Evolutionary conservation across 345 rosid genomes (phyloP), one percentile per base, ranked within the genome.

Genomic region (Dovyalis caffra): DNA sequence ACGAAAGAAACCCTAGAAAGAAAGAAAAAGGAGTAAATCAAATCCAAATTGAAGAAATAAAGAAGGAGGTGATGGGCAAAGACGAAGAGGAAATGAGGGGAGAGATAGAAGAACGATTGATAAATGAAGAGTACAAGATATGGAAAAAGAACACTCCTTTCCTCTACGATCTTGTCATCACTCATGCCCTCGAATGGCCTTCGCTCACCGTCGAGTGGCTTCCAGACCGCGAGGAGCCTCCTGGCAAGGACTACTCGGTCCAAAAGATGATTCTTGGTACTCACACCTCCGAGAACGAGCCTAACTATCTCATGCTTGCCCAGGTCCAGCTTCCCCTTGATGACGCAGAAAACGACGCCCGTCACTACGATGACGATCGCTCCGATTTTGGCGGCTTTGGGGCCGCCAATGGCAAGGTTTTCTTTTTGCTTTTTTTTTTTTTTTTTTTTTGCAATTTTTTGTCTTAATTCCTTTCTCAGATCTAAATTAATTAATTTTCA

Each of bases 121-220:
- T 95, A 80, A 95, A 91, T 75, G 97, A 95, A 83, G 99, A 93
- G 80, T 95, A 95, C 90, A 93, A 95, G 89, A 93, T 93, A 69
- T 95, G 98, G 99, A 95, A 93, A 86, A 95, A 95, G 87, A 95
- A 95, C 85, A 95, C 99, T 29, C 99, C 98, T 9, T 95, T 95
- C 80, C 91, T 95, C 20, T 95, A 95, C 82, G 98, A 95, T 82
- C 90, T 95, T 40, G 97, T 95, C 69, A 93, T 95, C 43, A 93
- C 98, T 51, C 98, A 95, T 65, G 99, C 99, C 77, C 90, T 95
- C 23, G 98, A 95, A 70, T 95, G 98, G 99, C 99, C 99, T 5
- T 95, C 98, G 28, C 97, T 93, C 76, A 93, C 98, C 51, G 98
- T 95, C 11, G 97, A 93, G 86, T 93, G 98, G 97, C 84, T 95